Evolutionary conservation across 306 rosid species (phyloP).

Genomic region (Citrullus mucosospermus): DNA sequence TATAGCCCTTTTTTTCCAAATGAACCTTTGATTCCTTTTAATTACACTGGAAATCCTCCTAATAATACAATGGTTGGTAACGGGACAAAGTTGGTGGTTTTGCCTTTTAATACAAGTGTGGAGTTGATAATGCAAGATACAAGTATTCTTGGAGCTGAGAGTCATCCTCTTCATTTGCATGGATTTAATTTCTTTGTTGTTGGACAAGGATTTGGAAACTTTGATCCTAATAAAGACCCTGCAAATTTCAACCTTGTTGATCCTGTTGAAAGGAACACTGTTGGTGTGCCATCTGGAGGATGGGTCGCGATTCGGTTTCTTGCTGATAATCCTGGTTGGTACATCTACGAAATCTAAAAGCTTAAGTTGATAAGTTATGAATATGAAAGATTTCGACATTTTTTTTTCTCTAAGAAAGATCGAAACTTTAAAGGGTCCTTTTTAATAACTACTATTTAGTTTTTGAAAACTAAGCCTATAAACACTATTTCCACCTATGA

Average conservation of each 20-base stretch:
- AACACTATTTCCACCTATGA: not conserved
- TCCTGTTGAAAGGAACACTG: slow-evolving; percentile 1
- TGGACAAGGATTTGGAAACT: not conserved
- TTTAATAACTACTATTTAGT: too few relatives aligned
- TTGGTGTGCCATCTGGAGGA: not conserved
- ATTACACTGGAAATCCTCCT: not conserved
- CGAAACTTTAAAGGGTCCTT: too few relatives aligned
- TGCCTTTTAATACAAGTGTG: not conserved
- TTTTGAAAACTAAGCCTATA: too few relatives aligned
- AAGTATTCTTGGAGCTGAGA: slow-evolving; percentile 3
- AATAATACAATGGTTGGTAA: not conserved
- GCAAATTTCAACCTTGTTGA: not conserved
- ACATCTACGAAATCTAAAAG: not conserved
- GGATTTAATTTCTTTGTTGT: not conserved
- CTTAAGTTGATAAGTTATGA: not conserved
- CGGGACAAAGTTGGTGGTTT: not conserved
- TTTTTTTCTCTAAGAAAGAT: too few relatives aligned
- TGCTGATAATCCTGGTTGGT: not conserved
- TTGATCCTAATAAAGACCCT: not conserved
- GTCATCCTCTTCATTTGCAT: slow-evolving; percentile 6
- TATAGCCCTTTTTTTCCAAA: not conserved
- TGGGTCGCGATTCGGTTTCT: not conserved
- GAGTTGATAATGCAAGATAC: not conserved
- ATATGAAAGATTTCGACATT: too few relatives aligned
- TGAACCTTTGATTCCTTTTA: not conserved